These are phyloP conservation scores for Zygoascus biomembranicola DNA, from an alignment of 805 yeast genomes.

Conservation along the genomic window DNA sequence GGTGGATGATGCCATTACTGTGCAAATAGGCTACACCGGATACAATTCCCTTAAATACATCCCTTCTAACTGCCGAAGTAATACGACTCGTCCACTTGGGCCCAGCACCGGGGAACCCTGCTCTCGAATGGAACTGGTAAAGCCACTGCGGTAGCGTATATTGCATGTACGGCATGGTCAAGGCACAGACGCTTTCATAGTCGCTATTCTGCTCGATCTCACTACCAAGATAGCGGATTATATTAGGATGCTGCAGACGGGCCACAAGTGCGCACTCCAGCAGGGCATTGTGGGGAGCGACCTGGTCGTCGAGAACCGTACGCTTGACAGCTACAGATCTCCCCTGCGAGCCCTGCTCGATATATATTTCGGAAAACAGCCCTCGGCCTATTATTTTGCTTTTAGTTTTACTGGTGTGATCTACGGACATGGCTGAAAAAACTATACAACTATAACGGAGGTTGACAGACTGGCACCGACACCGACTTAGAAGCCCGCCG, in stretches of 20 bases:
- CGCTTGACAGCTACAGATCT: slow-evolving; percentile 38
- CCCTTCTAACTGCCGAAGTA: slow-evolving; percentile 29
- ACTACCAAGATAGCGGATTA: background rate
- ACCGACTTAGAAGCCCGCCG: background rate
- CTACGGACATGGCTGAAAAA: too few species aligned
- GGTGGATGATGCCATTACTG: slow-evolving; percentile 28
- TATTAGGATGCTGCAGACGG: slow-evolving; percentile 12
- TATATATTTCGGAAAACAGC: background rate
- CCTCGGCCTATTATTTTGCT: background rate
- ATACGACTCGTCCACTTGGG: slow-evolving; percentile 29
- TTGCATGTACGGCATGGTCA: background rate
- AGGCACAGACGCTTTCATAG: slow-evolving; percentile 19
- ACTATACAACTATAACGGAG: too few species aligned
- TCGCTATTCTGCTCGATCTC: slow-evolving; percentile 16
- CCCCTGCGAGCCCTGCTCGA: background rate
- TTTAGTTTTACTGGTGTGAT: too few species aligned
- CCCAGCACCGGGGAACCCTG: slow-evolving; percentile 22
- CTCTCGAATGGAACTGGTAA: slow-evolving; percentile 34
- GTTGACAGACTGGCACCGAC: too few species aligned
- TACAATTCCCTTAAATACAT: slow-evolving; percentile 17
- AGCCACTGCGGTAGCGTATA: slow-evolving; percentile 23
- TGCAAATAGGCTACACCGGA: slow-evolving; percentile 21
- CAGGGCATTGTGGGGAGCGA: slow-evolving; percentile 45
- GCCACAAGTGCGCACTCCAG: slow-evolving; percentile 37
- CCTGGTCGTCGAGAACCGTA: slow-evolving; percentile 41